phyloP scores from a whole-genome alignment of 306 rosid species.

The Quercus wislizeni region DNA sequence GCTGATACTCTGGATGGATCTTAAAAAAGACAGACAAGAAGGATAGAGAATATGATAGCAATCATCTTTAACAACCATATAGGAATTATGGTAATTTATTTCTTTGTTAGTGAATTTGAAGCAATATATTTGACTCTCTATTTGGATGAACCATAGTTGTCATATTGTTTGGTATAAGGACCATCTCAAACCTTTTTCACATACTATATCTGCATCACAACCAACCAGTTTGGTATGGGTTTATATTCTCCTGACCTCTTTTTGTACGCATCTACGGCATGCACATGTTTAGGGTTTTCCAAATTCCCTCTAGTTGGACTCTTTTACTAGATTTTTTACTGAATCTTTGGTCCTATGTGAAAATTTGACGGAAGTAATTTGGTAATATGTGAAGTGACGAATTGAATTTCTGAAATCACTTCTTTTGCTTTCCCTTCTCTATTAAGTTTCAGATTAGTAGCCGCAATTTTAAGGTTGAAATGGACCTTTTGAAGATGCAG shows the following conservation, averaged over 20 bases:
- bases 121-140: constrained; percentile 5
- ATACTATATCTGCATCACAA: background rate
- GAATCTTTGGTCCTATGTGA: background rate
- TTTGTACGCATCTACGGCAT: background rate
- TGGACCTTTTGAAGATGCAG: constrained; percentile 15
- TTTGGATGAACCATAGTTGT: background rate
- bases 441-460: constrained; percentile 18
- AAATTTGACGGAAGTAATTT: background rate
- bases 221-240: background rate
- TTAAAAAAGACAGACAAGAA: background rate
- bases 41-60: background rate
- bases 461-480: constrained; percentile 4
- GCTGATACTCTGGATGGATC: background rate
- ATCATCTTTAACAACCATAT: constrained; percentile 2
- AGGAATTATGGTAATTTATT: background rate
- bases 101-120: constrained; percentile 20
- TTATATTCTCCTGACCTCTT: background rate
- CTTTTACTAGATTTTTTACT: background rate
- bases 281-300: background rate
- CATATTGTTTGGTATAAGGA: background rate
- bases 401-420: background rate
- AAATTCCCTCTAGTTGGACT: background rate
- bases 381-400: background rate
- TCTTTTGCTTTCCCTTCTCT: constrained; percentile 18
- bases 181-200: background rate